These are phyloP conservation scores for Massariosphaeria phaeospora DNA, from an alignment of 495 filamentous ascomycete genomes.

Conservation along the genomic window DNA sequence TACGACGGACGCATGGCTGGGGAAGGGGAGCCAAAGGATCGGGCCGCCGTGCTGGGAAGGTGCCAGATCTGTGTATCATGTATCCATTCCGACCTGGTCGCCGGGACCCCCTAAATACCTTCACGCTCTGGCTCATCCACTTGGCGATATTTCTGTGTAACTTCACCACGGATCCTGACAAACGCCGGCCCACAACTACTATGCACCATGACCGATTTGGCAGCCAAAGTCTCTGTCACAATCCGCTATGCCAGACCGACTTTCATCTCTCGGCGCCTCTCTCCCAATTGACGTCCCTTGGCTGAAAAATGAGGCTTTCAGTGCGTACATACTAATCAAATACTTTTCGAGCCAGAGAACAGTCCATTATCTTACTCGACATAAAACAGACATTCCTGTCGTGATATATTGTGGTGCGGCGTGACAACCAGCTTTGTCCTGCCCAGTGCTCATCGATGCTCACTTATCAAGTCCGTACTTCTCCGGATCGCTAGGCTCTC, in stretches of 20 bases:
- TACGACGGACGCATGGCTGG: not conserved
- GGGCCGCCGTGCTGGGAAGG: constrained; percentile 21
- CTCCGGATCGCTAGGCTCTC: constrained; percentile 12
- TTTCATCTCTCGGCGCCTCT: constrained; percentile 10
- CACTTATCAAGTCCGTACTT: constrained; percentile 18
- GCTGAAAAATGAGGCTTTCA: constrained; percentile 21
- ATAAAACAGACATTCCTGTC: not conserved
- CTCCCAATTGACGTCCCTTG: not conserved
- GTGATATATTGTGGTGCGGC: too few relatives aligned
- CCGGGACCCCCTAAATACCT: constrained; percentile 4
- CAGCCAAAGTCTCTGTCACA: constrained; percentile 7
- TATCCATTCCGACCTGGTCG: constrained; percentile 23
- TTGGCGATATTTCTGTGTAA: constrained; percentile 30
- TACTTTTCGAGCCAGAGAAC: not conserved
- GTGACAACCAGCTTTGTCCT: too few relatives aligned
- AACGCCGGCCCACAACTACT: constrained; percentile 10
- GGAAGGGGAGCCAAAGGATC: constrained; percentile 13
- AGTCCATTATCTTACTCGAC: not conserved
- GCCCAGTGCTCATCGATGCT: constrained; percentile 3
- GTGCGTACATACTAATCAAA: constrained; percentile 1
- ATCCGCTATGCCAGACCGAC: constrained; percentile 4
- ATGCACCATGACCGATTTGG: constrained; percentile 27
- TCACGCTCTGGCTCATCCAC: not conserved
- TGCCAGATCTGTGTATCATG: constrained; percentile 25
- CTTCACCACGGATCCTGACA: constrained; percentile 8